Evolutionary conservation across 139 green algal species (phyloP).

Genomic region (Pseudopediastrum boryanum): DNA sequence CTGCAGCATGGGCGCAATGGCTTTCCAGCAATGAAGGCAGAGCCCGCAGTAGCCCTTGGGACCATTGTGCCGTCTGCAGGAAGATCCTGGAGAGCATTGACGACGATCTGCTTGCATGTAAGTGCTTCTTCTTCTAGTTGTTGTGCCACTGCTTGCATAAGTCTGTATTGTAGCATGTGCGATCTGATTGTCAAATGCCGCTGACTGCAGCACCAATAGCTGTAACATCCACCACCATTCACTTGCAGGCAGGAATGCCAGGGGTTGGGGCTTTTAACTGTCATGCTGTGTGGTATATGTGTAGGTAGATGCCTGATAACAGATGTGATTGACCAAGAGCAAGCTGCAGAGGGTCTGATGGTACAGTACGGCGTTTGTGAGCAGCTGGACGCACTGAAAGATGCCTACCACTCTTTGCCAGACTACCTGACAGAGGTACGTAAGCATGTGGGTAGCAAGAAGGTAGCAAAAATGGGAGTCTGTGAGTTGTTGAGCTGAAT

Average conservation of each 20-base stretch:
- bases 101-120: constrained; percentile 46
- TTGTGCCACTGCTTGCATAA: no score
- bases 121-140: not conserved
- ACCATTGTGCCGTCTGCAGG: constrained; percentile 33
- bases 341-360: constrained; percentile 38
- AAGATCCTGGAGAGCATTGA: constrained; percentile 43
- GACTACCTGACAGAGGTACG: constrained; percentile 67
- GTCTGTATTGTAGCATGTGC: no score
- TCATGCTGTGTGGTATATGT: no score
- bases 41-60: no score
- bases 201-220: no score
- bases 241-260: not conserved
- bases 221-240: no score
- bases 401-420: constrained; percentile 62
- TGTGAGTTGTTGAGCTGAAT: no score
- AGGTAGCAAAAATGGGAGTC: no score
- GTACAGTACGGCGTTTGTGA: constrained; percentile 68
- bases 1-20: no score
- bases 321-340: constrained; percentile 64
- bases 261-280: not conserved
- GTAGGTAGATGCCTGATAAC: constrained; percentile 47
- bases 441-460: no score
- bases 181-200: no score
- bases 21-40: no score
- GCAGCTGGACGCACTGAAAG: constrained; percentile 78